phyloP scores from a whole-genome alignment of 106 monocot species.

The Dendrobium officinale region DNA sequence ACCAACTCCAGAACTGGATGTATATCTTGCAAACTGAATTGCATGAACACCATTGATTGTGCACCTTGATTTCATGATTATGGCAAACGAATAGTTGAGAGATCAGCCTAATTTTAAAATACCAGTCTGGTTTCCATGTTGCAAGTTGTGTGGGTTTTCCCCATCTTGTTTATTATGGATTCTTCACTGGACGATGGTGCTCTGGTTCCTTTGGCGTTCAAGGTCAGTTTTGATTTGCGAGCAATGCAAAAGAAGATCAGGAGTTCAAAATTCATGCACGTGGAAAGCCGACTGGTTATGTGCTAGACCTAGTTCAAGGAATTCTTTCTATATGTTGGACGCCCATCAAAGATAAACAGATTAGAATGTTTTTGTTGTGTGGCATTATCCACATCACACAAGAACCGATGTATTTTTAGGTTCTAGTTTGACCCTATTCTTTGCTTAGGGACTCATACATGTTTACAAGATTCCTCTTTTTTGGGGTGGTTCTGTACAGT shows the following conservation, averaged over 20 bases:
- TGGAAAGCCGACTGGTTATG: conserved; percentile 1
- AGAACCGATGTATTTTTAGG: conserved; percentile 17
- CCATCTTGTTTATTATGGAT: neutral
- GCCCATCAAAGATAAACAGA: neutral
- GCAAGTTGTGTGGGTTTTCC: neutral
- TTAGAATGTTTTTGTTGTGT: conserved; percentile 6
- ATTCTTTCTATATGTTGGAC: neutral
- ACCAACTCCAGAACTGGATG: neutral
- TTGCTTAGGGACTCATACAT: conserved; percentile 21
- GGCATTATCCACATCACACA: neutral
- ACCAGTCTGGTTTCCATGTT: neutral
- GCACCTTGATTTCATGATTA: neutral
- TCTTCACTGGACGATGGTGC: neutral
- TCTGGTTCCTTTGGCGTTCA: neutral
- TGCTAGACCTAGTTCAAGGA: neutral
- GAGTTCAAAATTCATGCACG: conserved; percentile 6
- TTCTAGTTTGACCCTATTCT: conserved; percentile 28
- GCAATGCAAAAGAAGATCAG: neutral
- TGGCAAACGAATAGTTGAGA: neutral
- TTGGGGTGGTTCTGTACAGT: conserved; percentile 20
- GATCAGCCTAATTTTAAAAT: neutral
- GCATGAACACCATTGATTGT: neutral
- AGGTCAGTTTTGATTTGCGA: neutral
- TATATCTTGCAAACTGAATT: neutral
- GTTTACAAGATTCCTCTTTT: conserved; percentile 4